Percentiles rank a stretch among this genome's conserved stretches.
Conservation (phyloP, 768 basidiomycete genomes). For the Termitomyces sp. region DNA sequence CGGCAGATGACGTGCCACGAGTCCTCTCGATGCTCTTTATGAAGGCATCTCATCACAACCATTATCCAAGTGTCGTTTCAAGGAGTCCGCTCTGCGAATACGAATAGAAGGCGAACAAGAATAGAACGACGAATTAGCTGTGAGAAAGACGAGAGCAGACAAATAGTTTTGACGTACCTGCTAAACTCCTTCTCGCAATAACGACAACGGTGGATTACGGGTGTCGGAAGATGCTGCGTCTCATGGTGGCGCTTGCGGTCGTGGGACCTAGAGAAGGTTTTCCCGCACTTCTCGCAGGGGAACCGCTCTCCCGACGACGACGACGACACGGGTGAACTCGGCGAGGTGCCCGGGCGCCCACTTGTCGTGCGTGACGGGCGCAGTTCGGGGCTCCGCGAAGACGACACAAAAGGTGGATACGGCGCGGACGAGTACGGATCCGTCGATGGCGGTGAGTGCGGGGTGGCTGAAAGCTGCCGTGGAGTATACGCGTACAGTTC, state of each 20-base stretch:
- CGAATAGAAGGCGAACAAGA: conserved; percentile 5
- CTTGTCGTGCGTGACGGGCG: conserved; percentile 34
- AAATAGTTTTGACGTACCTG: conserved; percentile 33
- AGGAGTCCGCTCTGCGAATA: conserved; percentile 33
- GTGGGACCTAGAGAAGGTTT: conserved; percentile 76
- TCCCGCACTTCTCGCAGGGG: conserved; percentile 69
- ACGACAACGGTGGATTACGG: conserved; percentile 63
- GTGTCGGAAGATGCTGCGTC: conserved; percentile 63
- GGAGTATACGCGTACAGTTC: conserved; percentile 30
- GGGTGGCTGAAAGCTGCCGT: conserved; percentile 16
- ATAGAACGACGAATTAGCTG: neutral
- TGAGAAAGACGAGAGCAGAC: conserved; percentile 2
- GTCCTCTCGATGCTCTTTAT: neutral
- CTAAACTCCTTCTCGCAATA: conserved; percentile 77
- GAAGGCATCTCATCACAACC: conserved; percentile 34
- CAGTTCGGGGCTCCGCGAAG: conserved; percentile 24
- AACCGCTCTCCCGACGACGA: conserved; percentile 56
- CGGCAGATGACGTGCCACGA: neutral
- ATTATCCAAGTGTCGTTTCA: conserved; percentile 80
- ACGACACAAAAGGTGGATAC: conserved; percentile 22
- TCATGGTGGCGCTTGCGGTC: conserved; percentile 81
- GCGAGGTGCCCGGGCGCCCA: conserved; percentile 33
- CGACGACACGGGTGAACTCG: conserved; percentile 33
- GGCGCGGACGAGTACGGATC: conserved; percentile 13
- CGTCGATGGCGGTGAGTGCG: conserved; percentile 19